phyloP scores from a whole-genome alignment of 495 filamentous ascomycete species.

The Thermothielavioides terrestris region DNA sequence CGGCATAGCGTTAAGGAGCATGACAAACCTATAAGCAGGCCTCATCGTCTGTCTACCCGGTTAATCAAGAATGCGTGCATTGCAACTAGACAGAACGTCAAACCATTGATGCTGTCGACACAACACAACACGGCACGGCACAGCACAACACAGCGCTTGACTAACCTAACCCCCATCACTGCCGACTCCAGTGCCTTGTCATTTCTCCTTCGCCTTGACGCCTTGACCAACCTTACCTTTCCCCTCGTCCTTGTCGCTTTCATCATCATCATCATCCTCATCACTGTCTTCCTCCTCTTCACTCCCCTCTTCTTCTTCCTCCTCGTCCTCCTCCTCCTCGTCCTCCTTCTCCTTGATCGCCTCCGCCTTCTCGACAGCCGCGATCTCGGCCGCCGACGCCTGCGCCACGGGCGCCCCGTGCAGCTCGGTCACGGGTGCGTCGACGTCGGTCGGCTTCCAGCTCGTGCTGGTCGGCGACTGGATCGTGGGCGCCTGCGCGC shows the following conservation, averaged over 20 bases:
- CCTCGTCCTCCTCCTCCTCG: conserved; percentile 19
- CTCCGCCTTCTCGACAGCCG: conserved; percentile 30
- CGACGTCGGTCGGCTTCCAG: conserved; percentile 37
- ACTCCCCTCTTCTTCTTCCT: conserved; percentile 19
- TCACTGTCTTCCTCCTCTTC: conserved; percentile 25
- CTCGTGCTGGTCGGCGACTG: conserved; percentile 39
- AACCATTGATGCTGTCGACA: background rate
- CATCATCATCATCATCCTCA: conserved; percentile 22
- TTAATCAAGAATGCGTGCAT: background rate
- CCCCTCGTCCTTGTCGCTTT: background rate
- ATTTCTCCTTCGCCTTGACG: background rate
- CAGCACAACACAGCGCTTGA: background rate
- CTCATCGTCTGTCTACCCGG: too few relatives aligned
- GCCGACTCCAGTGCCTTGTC: too few relatives aligned
- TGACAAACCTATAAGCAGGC: too few relatives aligned
- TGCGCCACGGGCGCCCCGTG: conserved; percentile 22
- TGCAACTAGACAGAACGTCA: background rate
- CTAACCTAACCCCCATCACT: too few relatives aligned
- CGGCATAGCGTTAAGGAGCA: too few relatives aligned
- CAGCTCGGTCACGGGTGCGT: conserved; percentile 25
- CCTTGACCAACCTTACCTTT: background rate
- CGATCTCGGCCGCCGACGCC: conserved; percentile 30
- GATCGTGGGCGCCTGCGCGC: conserved; percentile 11
- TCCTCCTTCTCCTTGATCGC: conserved; percentile 30
- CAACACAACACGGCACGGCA: background rate